Base-by-base conservation (phyloP, 306 rosid species). In the Inga oerstediana region DNA sequence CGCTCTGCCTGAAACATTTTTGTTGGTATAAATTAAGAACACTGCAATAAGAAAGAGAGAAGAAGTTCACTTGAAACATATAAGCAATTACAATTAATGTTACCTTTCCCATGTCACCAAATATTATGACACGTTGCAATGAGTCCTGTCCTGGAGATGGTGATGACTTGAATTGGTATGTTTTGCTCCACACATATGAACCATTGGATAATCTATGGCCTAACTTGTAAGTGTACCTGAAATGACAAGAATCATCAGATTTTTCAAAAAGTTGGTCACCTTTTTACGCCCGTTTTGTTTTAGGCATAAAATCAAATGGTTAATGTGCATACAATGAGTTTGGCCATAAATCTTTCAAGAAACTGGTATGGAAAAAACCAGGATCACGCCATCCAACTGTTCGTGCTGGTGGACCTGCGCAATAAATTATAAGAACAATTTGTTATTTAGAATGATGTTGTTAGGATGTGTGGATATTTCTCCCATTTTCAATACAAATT, bases 31-130 rank as follows among this genome's bases (percentile, higher is more conserved):
- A 37, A 32, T 32, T 32, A 32, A 32, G 34, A 32, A 37, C 41
- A 5, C 7, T 37, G 41, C 41, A 37, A 37, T 5, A 37, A 37
- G 41, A 37, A 11, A 2, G n/a, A n/a, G 64, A 56, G 22, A 56
- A 56, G 27, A 59, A 59, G 32, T 8, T 59, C 66, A 9, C 66
- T 59, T 22, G 66, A 59, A 59, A 8, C 64, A 58, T 20, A 20
- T 56, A 56, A 56, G 62, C 0, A 56, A 58, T 58, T 58, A 16
- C 20, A 51, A 51, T 19, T 3, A 51, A 15, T 56, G 68, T 64
- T 79, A 95, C 97, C 98, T 93, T 93, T 61, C 98, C 98, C 98
- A 95, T 90, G 86, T 95, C 97, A 15, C 98, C 98, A 75, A 89
- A 95, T 45, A 95, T 85, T 78, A 95, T 78, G 20, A 92, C 91